Percentiles rank a stretch among this genome's conserved stretches.
phyloP scores from a whole-genome alignment of 2,329 filamentous ascomycete species.

The Decorospora gaudefroyi region DNA sequence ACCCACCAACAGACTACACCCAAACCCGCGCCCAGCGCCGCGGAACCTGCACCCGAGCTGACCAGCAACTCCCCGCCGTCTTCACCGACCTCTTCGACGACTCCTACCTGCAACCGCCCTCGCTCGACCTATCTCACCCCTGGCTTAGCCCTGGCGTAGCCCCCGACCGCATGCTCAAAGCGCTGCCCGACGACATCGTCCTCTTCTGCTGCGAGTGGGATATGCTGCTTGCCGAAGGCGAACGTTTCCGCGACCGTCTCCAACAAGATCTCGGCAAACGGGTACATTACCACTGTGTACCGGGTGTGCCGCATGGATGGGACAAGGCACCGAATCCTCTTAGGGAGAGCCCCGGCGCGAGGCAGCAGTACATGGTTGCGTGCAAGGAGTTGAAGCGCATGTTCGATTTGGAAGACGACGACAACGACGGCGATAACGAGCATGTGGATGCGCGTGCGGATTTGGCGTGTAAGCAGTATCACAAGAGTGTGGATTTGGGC shows the following conservation, averaged over 20 bases:
- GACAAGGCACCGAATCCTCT: conserved; percentile 68
- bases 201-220: conserved; percentile 69
- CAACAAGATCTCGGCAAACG: conserved; percentile 57
- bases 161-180: conserved; percentile 57
- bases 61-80: conserved; percentile 56
- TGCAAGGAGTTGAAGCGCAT: conserved; percentile 57
- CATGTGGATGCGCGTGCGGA: conserved; percentile 5
- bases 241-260: conserved; percentile 65
- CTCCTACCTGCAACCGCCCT: conserved; percentile 54
- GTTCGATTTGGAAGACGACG: conserved; percentile 42
- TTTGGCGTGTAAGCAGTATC: conserved; percentile 17
- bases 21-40: conserved; percentile 63
- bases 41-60: conserved; percentile 58
- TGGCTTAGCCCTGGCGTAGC: conserved; percentile 64
- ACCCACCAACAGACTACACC: conserved; percentile 66
- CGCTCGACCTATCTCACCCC: conserved; percentile 59
- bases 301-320: conserved; percentile 66
- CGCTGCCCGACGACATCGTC: conserved; percentile 63
- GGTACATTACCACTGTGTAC: conserved; percentile 63
- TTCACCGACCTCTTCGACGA: conserved; percentile 60
- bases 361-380: conserved; percentile 60
- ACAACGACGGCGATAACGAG: conserved; percentile 30
- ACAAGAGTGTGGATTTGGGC: conserved; percentile 16
- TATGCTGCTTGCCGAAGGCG: conserved; percentile 66
- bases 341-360: conserved; percentile 56